Evolutionary conservation across 768 basidiomycete species (phyloP), one percentile per base, ranked within the genome.

Genomic region (Boletus patriciae): DNA sequence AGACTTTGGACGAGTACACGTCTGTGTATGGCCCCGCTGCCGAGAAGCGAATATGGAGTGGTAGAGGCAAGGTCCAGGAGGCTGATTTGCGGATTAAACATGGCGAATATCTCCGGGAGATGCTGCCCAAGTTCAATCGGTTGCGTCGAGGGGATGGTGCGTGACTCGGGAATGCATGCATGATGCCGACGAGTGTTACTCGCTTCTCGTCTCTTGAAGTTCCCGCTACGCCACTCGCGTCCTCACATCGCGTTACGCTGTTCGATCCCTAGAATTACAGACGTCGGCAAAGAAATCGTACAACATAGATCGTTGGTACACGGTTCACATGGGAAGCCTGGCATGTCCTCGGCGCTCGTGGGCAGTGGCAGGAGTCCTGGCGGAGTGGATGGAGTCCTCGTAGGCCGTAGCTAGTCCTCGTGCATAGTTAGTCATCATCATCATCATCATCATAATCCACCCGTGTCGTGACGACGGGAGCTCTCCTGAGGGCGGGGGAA

Each of bases 101-200:
- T 64, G 84, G 86, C 5, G 94, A 96, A 64, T 98, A 98, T 71
- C 98, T n/a, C 50, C 78, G 86, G 42, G 96, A 98, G 70, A 94
- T 94, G 86, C 65, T 94, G 43, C 91, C 90, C 44, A 93, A 94
- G 74, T 94, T 94, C 66, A 93, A 94, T 70, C 74, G 91, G 48
- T 66, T 92, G 54, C 74, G 87, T 54, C 75, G 83, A 49, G 83
- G 80, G 21, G 84, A 85, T 60, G 83, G 80, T 33, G 73, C 75
- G 50, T 83, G 65, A 29, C 29, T 29, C 29, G 29, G 29, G 8
- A n/a, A 73, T 50, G 19, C 11, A 13, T 23, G 3, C 19, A n/a
- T n/a, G n/a, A 25, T 25, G 25, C 7, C 18, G 11, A 27, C 8
- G 31, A 51, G 29, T 16, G 3, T 15, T 23, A 18, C 21, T 2